Evolutionary conservation across 225 moss, liverwort and hornwort species (phyloP), one percentile per base, ranked within the genome.

Genomic region (Antitrichia curtipendula): DNA sequence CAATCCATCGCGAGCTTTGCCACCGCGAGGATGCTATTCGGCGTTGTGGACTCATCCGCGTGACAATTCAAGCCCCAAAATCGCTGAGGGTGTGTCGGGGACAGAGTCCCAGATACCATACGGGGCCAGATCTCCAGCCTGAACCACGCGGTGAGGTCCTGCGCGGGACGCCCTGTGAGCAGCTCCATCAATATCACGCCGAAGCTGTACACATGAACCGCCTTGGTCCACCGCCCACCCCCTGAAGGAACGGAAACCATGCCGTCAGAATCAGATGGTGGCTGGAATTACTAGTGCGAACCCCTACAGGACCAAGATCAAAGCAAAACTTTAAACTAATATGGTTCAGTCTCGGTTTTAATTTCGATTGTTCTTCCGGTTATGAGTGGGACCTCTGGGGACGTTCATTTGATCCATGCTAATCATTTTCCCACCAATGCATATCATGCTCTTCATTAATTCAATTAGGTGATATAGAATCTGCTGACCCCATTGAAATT

Each of bases 1-100:
- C 97, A 96, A 60, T 96, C 94, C 31, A 95, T 90, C 9, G 96
- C 95, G n/a, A 97, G 83, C 6, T 73, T 9, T 6, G 47, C 90
- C 43, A 96, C 89, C 8, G 84, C 86, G 47, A 80, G 20, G 32
- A 96, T 82, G 14, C 89, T 87, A 76, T 89, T 85, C 79, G 88
- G 78, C 23, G 90, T 80, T 13, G 5, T 9, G 45, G 82, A 66
- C 41, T 29, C 18, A 17, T 83, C 49, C 21, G 86, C 71, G 7
- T 24, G 4, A 13, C 7, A 69, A 23, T 4, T 20, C 49, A n/a
- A n/a, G n/a, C n/a, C n/a, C n/a, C n/a, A n/a, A n/a, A n/a, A n/a
- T n/a, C n/a, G n/a, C n/a, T n/a, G n/a, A n/a, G n/a, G n/a, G n/a
- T n/a, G n/a, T n/a, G n/a, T n/a, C n/a, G n/a, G n/a, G n/a, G n/a